Conservation (phyloP, 108 stramenopile species). For the Cyclotella cryptica region DNA sequence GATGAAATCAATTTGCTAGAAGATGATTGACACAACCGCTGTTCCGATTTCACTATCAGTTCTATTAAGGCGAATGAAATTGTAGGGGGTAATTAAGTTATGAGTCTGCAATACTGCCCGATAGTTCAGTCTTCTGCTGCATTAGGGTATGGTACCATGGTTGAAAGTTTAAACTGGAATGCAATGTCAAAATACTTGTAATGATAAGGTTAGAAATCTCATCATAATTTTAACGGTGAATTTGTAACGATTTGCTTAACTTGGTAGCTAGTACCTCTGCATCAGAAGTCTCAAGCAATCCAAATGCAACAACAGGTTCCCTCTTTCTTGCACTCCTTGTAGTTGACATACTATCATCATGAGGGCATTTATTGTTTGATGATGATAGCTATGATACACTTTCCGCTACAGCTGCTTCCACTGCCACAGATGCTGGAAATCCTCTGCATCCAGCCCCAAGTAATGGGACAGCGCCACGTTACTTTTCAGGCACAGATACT, state of each 20-base stretch:
- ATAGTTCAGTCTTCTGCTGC: no score
- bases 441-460: constrained; percentile 79
- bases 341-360: not conserved
- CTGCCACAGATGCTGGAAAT: constrained; percentile 64
- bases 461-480: constrained; percentile 62
- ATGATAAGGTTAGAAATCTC: not conserved
- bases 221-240: not conserved
- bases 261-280: constrained; percentile 30
- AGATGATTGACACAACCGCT: no score
- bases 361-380: not conserved
- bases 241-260: not conserved
- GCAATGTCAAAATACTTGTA: not conserved
- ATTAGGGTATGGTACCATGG: no score
- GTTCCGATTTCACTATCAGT: no score
- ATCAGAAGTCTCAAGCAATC: constrained; percentile 25
- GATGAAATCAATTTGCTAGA: no score
- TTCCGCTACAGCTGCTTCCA: constrained; percentile 53
- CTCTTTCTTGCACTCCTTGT: no score
- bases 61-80: no score
- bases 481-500: not conserved
- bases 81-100: no score
- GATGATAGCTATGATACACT: constrained; percentile 25
- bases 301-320: constrained; percentile 30
- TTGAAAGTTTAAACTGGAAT: not conserved
- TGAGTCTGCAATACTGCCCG: no score